These are phyloP conservation scores for Drechslera avenae DNA, from an alignment of 2,329 filamentous ascomycete species.

Conservation along the genomic window DNA sequence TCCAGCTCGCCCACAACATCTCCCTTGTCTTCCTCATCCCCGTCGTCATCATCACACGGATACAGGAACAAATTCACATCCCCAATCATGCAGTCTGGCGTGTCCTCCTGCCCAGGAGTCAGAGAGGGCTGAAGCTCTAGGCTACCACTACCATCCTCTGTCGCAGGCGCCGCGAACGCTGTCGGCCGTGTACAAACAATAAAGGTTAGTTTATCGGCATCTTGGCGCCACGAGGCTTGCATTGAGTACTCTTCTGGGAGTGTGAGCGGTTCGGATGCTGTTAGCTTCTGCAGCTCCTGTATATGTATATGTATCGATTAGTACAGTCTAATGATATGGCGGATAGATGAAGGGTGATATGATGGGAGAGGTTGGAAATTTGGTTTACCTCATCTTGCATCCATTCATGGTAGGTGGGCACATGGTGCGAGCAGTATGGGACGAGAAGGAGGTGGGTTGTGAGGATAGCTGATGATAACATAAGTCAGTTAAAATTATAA, in stretches of 20 bases:
- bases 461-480: slow-evolving; percentile 62
- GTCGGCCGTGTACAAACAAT: slow-evolving; percentile 66
- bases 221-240: slow-evolving; percentile 83
- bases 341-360: no score
- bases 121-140: background rate
- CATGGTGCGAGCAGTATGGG: slow-evolving; percentile 82
- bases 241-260: slow-evolving; percentile 86
- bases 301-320: no score
- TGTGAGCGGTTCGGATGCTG: slow-evolving; percentile 82
- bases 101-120: slow-evolving; percentile 54
- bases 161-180: background rate
- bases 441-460: slow-evolving; percentile 74
- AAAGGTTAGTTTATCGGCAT: slow-evolving; percentile 88
- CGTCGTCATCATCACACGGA: slow-evolving; percentile 24
- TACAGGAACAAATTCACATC: slow-evolving; percentile 73
- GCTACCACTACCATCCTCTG: background rate
- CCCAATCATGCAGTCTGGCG: slow-evolving; percentile 55
- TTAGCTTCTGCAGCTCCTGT: slow-evolving; percentile 74
- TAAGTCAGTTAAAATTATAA: background rate
- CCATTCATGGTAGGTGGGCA: slow-evolving; percentile 83
- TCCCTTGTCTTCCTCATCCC: slow-evolving; percentile 9
- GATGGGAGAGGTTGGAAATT: no score
- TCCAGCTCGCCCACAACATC: slow-evolving; percentile 73
- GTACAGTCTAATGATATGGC: no score
- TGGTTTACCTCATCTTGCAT: slow-evolving; percentile 75